These are phyloP conservation scores for Phytophthora rubi DNA, from an alignment of 352 stramenopile genomes.

Conservation along the genomic window DNA sequence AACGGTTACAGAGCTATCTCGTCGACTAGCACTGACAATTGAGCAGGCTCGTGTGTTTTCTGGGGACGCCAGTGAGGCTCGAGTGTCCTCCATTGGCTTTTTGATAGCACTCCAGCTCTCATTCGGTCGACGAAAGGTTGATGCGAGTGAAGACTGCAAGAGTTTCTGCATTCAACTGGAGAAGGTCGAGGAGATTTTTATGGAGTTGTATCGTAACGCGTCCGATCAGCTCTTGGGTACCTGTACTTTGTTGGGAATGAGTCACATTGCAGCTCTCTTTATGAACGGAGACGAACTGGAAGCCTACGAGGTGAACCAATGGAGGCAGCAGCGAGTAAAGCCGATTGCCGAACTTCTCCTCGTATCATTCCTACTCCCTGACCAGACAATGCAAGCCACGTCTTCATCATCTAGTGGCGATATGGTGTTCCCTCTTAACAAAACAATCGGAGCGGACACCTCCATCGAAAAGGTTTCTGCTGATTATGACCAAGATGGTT, in stretches of 20 bases:
- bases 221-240: conserved; percentile 28
- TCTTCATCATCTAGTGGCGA: conserved; percentile 15
- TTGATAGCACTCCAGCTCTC: conserved; percentile 45
- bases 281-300: conserved; percentile 27
- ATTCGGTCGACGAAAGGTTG: conserved; percentile 34
- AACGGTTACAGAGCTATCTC: conserved; percentile 30
- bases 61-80: conserved; percentile 17
- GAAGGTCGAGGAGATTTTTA: conserved; percentile 35
- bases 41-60: conserved; percentile 52
- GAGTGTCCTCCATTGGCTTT: conserved; percentile 26
- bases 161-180: conserved; percentile 28
- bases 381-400: conserved; percentile 10
- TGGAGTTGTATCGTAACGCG: conserved; percentile 18
- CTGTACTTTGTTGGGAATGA: conserved; percentile 32
- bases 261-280: conserved; percentile 39
- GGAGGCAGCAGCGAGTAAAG: conserved; percentile 38
- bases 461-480: conserved; percentile 5
- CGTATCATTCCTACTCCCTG: conserved; percentile 13
- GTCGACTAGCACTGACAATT: conserved; percentile 36
- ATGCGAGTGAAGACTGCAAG: conserved; percentile 28
- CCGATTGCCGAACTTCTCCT: conserved; percentile 32
- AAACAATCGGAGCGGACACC: background rate
- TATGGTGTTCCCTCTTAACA: conserved; percentile 27
- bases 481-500: conserved; percentile 9
- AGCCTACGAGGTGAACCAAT: conserved; percentile 23